Base-by-base conservation (phyloP, 331 rosid genomes). In the Rhamnella rubrinervis region DNA sequence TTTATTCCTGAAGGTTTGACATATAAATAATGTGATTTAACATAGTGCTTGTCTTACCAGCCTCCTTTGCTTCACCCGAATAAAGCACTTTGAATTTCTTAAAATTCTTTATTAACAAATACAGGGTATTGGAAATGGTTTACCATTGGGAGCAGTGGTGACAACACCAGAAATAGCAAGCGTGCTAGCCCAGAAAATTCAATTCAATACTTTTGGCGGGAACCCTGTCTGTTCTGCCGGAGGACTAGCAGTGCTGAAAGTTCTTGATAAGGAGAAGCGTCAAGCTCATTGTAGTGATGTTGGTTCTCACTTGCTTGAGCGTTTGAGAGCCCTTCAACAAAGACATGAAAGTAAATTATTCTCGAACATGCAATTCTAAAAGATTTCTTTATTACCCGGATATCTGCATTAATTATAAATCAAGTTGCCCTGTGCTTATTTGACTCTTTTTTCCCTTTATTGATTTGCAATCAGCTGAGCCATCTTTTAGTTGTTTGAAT, bases 171-270 rank as follows among this genome's bases (percentile, higher is more conserved):
- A 89, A 80, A 92, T 92, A 51, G 97, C 97, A 2, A 82, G 92
- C 61, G 95, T 84, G 38, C 47, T 92, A 79, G 55, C 92, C 50
- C 90, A 82, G 70, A 92, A 85, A 77, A 72, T 84, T 79, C 96
- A 77, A 8, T 85, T 92, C 71, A 92, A 92, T 61, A 92, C 97
- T 1, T 89, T 79, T 52, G 96, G 92, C 41, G 97, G 96, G 71
- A 89, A 92, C 77, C 96, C 96, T 68, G 97, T 87, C 35, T 92
- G 97, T 66, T 92, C 96, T 52, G 92, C 92, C 1, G 96, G 97
- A 16, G 96, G 95, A 18, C 92, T 79, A 31, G 97, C 92, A 39
- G 95, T 92, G 17, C 92, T 92, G 10, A 84, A 55, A 61, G 97
- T 89, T 67, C 59, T 92, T 53, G 97, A 92, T 65, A 77, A 87